Conservation (phyloP, 768 basidiomycete genomes). For the Pulveroboletus sp. region DNA sequence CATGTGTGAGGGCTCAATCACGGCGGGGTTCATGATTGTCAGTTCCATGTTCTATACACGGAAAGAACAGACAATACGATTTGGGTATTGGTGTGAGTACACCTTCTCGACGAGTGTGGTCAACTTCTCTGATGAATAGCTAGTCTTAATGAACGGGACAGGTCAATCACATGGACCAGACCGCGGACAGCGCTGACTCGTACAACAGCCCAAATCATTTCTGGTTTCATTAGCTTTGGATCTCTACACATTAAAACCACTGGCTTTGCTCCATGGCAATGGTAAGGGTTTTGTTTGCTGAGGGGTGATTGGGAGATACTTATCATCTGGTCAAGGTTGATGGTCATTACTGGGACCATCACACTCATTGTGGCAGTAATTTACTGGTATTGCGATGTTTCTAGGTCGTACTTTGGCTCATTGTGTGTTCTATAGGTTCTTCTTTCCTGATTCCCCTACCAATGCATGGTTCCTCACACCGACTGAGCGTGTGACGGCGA, state of each 20-base stretch:
- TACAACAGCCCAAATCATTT: constrained; percentile 57
- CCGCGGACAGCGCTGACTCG: constrained; percentile 4
- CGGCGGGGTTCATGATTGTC: constrained; percentile 74
- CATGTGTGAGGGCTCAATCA: constrained; percentile 67
- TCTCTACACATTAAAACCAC: constrained; percentile 53
- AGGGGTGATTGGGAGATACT: not conserved
- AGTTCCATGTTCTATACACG: constrained; percentile 77
- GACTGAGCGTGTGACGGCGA: constrained; percentile 58
- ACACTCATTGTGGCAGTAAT: constrained; percentile 47
- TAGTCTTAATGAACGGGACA: constrained; percentile 73
- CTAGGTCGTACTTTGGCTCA: constrained; percentile 1
- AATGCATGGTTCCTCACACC: constrained; percentile 69
- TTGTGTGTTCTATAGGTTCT: constrained; percentile 37
- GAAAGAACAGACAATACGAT: constrained; percentile 59
- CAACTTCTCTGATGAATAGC: not conserved
- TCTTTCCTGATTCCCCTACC: constrained; percentile 73
- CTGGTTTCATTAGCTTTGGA: constrained; percentile 67
- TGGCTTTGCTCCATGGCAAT: constrained; percentile 69
- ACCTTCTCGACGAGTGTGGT: not conserved
- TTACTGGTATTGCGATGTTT: constrained; percentile 44
- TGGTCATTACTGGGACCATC: constrained; percentile 62
- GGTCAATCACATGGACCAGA: constrained; percentile 32
- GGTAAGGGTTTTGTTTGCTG: constrained; percentile 33
- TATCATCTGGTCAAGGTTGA: constrained; percentile 40
- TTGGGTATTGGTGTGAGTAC: constrained; percentile 73